Evolutionary conservation across 139 green algal genomes (phyloP), one percentile per base, ranked within the genome.

Genomic region (Chlorella sp.): DNA sequence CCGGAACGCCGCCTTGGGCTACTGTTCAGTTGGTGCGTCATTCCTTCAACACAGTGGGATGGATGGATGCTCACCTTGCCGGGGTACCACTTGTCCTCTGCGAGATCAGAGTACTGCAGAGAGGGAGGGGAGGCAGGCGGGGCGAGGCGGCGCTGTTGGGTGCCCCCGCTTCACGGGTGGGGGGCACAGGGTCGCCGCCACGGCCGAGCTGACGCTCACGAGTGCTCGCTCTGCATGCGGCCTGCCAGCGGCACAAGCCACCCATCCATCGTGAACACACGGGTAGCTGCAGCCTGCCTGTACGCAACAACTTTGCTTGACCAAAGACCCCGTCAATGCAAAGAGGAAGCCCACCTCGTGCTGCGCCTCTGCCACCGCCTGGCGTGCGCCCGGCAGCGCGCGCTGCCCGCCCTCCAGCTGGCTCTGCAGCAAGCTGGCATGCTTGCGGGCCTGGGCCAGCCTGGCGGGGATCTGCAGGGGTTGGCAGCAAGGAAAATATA

Each of bases 371-470:
- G 30, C 36, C 83, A 77, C 61, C 36, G 37, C 83, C 48, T 87
- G 28, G 32, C 34, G 57, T 15, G 61, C 83, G 26, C 32, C 61
- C 28, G 64, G 84, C 66, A 88, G 37, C 68, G 84, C 71, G 30
- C 39, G 84, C 68, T 88, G 84, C 66, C 66, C 84, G 15, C 12
- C 42, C 3, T 81, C 84, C 84, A 88, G 84, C 39, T 66, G 68
- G 26, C 60, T 36, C 37, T 36, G 42, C 34, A 40, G 37, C 37
- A 26, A 18, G 37, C 40, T 39, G 30, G 84, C 73, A 32, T 40
- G 53, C 34, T 61, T 66, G 18, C n/a, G 42, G 28, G 84, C 84
- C 68, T 88, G 84, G 15, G 32, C 73, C 57, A 88, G 34, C 66
- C 81, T 88, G 84, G 39, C 14, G 12, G 39, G 3, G 3, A 88